phyloP scores from a whole-genome alignment of 2,329 filamentous ascomycete species.

The Colletotrichum abscissum region DNA sequence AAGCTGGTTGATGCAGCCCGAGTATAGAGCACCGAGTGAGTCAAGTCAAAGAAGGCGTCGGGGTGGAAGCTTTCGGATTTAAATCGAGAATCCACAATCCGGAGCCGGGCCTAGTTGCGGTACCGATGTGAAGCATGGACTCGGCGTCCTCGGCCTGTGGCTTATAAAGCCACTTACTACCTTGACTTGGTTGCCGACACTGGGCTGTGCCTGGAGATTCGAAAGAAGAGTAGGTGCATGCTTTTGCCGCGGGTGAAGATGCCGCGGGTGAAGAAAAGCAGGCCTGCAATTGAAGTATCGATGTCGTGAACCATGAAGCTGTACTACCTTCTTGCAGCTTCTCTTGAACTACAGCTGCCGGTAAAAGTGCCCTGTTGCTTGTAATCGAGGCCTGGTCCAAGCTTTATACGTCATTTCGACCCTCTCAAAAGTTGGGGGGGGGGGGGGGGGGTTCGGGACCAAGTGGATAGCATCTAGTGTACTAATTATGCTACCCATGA shows the following conservation, averaged over 20 bases:
- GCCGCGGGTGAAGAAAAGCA: neutral
- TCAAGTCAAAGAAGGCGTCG: neutral
- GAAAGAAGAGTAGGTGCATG: neutral
- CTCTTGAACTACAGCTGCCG: neutral
- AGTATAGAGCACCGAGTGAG: neutral
- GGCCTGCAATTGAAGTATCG: neutral
- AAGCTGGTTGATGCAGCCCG: neutral
- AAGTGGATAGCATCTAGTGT: neutral
- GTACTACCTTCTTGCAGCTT: neutral
- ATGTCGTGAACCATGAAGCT: neutral
- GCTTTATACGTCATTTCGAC: neutral
- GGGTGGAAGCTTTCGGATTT: slow-evolving; percentile 6
- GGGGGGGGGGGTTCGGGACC: neutral
- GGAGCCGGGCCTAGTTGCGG: neutral
- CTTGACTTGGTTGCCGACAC: neutral
- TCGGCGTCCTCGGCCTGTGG: neutral
- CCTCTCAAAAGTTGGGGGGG: neutral
- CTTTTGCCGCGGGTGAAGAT: neutral
- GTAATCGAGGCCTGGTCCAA: neutral
- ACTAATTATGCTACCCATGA: neutral
- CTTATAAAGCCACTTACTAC: neutral
- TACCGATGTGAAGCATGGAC: neutral
- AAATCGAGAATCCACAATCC: neutral
- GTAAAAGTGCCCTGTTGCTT: neutral
- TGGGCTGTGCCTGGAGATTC: neutral